phyloP scores from a whole-genome alignment of 2,329 filamentous ascomycete species.

The Tolypocladium cylindrosporum region DNA sequence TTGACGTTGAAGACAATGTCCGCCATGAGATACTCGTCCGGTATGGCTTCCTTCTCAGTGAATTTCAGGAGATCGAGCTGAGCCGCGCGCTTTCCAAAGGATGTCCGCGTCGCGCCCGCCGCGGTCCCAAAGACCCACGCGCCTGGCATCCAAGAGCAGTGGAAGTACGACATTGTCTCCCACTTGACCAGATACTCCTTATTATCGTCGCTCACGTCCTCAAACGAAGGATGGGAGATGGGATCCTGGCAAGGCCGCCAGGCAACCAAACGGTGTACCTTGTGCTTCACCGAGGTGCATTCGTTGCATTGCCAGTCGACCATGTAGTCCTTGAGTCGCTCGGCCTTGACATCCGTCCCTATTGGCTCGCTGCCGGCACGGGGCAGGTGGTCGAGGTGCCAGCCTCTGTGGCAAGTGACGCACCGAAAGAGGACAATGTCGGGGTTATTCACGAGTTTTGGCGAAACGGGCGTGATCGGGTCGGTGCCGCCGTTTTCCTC shows the following conservation, averaged over 20 bases:
- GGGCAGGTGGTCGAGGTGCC: slow-evolving; percentile 77
- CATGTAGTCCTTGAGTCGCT: slow-evolving; percentile 63
- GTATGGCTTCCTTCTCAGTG: slow-evolving; percentile 68
- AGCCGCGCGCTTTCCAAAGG: slow-evolving; percentile 64
- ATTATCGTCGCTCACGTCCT: slow-evolving; percentile 50
- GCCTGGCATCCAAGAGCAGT: slow-evolving; percentile 79
- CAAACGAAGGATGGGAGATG: slow-evolving; percentile 9
- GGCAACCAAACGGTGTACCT: slow-evolving; percentile 71
- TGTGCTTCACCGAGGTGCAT: slow-evolving; percentile 54
- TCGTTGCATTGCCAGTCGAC: slow-evolving; percentile 71
- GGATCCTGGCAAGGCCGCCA: slow-evolving; percentile 63
- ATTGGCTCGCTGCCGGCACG: slow-evolving; percentile 24
- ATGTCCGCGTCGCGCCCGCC: slow-evolving; percentile 51
- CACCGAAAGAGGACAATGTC: slow-evolving; percentile 79
- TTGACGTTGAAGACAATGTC: slow-evolving; percentile 84
- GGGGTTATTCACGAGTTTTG: slow-evolving; percentile 60
- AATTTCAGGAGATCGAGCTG: slow-evolving; percentile 51
- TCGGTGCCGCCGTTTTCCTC: slow-evolving; percentile 71
- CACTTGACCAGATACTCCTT: slow-evolving; percentile 92
- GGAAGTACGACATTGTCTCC: slow-evolving; percentile 69
- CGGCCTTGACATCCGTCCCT: slow-evolving; percentile 22
- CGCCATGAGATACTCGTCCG: slow-evolving; percentile 73
- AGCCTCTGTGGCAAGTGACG: slow-evolving; percentile 62
- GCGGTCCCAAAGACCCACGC: slow-evolving; percentile 76
- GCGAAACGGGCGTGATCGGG: slow-evolving; percentile 56